Percentiles rank a stretch among this genome's conserved stretches.
Conservation (phyloP, 345 rosid species). For the Moricandia moricandioides region DNA sequence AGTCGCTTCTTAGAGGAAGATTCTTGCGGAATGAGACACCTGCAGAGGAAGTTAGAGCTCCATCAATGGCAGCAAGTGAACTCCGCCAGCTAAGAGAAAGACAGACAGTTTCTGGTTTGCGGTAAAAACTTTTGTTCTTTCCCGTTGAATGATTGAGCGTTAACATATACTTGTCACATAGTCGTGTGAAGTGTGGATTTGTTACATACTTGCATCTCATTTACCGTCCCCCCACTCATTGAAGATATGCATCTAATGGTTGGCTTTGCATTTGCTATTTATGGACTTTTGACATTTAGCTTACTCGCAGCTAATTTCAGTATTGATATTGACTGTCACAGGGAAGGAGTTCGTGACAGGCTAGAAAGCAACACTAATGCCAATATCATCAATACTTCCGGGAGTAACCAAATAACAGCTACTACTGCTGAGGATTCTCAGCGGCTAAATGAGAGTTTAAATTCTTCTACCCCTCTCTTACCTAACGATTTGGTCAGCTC, state of each 20-base stretch:
- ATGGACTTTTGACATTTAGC: neutral
- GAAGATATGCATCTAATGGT: neutral
- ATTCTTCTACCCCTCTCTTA: constrained; percentile 1
- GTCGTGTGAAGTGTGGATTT: neutral
- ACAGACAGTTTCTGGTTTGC: constrained; percentile 8
- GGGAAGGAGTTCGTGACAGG: constrained; percentile 5
- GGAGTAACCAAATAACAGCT: neutral
- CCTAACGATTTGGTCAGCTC: neutral
- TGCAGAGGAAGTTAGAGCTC: constrained; percentile 9
- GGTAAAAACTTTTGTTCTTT: neutral
- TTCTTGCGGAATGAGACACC: constrained; percentile 8
- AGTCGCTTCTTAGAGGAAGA: constrained; percentile 9
- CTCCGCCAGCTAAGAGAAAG: constrained; percentile 4
- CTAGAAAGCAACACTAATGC: neutral
- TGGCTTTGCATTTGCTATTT: neutral
- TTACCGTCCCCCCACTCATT: neutral
- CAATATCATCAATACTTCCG: neutral
- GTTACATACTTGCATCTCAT: neutral
- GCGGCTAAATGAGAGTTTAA: neutral
- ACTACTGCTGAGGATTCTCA: neutral
- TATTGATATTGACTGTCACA: neutral
- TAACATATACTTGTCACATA: neutral
- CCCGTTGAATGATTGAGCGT: neutral
- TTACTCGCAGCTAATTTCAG: neutral
- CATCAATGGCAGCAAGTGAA: constrained; percentile 12